A percentile compares a stretch with the other conserved stretches of the same genome.
Evolutionary conservation across 2,329 filamentous ascomycete genomes (phyloP).

Genomic region (Penicillium oxalicum): DNA sequence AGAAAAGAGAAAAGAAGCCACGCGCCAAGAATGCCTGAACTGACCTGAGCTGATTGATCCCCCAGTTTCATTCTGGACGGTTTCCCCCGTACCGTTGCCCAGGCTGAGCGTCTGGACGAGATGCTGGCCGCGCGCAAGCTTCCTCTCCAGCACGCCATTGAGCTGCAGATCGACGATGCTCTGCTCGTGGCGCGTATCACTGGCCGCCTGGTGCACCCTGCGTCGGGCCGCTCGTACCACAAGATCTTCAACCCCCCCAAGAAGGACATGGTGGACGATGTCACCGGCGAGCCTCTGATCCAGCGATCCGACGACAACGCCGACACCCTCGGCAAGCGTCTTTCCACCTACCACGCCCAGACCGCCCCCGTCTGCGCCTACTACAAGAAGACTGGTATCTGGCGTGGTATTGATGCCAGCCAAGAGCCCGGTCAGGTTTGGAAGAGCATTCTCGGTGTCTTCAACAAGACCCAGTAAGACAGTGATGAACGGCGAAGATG

Average conservation of each 20-base stretch:
- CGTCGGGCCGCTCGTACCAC: constrained; percentile 95
- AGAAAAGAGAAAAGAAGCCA: too few species aligned
- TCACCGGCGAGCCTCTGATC: constrained; percentile 92
- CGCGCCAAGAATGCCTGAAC: background rate
- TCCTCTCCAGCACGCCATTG: constrained; percentile 87
- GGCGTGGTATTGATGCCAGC: constrained; percentile 90
- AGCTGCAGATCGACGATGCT: constrained; percentile 92
- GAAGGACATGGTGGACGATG: constrained; percentile 85
- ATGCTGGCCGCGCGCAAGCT: constrained; percentile 78
- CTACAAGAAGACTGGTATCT: constrained; percentile 97
- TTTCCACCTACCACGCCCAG: constrained; percentile 89
- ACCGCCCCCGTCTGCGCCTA: constrained; percentile 88
- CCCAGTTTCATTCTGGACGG: constrained; percentile 94
- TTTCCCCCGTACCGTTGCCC: constrained; percentile 92
- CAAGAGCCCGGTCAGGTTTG: constrained; percentile 94
- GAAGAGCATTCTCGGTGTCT: constrained; percentile 83
- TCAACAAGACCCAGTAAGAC: constrained; percentile 54
- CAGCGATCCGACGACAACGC: constrained; percentile 97
- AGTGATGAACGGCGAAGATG: too few species aligned
- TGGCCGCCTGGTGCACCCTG: constrained; percentile 89
- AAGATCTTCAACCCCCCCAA: constrained; percentile 98
- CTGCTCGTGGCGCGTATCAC: constrained; percentile 95
- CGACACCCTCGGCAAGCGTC: constrained; percentile 89
- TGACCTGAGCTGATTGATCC: constrained; percentile 6
- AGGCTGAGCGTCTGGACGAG: constrained; percentile 87